Conservation (phyloP, 2,329 filamentous ascomycete genomes). For the Penicillium sp. region DNA sequence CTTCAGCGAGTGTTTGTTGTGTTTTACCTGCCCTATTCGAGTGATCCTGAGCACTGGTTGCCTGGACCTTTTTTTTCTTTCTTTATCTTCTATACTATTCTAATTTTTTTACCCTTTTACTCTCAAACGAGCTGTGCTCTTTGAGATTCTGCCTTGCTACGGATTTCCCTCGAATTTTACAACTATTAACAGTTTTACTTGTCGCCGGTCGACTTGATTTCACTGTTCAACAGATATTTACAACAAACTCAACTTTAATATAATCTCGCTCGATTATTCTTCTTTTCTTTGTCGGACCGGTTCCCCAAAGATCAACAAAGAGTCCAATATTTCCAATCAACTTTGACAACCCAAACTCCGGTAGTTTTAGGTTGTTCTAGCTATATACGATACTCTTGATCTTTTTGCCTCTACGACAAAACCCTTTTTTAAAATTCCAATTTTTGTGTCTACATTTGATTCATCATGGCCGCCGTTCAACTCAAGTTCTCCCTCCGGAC, state of each 20-base stretch:
- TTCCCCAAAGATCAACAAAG: conserved; percentile 26
- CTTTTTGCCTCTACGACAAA: conserved; percentile 26
- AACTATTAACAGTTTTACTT: conserved; percentile 24
- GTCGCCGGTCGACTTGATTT: conserved; percentile 38
- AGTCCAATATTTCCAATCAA: conserved; percentile 11
- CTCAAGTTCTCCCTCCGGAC: conserved; percentile 95
- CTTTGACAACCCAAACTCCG: conserved; percentile 25
- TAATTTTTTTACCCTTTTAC: conserved; percentile 18
- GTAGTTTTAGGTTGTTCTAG: conserved; percentile 28
- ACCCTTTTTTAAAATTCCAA: conserved; percentile 8
- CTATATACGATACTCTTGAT: conserved; percentile 24
- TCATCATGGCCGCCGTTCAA: conserved; percentile 80
- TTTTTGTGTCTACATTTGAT: conserved; percentile 15
- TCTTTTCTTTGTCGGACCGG: conserved; percentile 35
- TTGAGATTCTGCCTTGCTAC: conserved; percentile 28
- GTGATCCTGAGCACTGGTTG: conserved; percentile 44
- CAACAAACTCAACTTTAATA: conserved; percentile 25
- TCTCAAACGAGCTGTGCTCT: conserved; percentile 21
- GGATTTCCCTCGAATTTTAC: conserved; percentile 28
- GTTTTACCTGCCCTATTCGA: conserved; percentile 49
- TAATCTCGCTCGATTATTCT: conserved; percentile 30
- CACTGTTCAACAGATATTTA: conserved; percentile 31
- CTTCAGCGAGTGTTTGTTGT: conserved; percentile 63
- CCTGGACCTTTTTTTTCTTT: conserved; percentile 51
- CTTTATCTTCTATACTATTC: conserved; percentile 43